Percentiles rank a stretch among this genome's conserved stretches.
These are phyloP conservation scores for Corylus heterophylla DNA, from an alignment of 306 rosid genomes.

Conservation along the genomic window DNA sequence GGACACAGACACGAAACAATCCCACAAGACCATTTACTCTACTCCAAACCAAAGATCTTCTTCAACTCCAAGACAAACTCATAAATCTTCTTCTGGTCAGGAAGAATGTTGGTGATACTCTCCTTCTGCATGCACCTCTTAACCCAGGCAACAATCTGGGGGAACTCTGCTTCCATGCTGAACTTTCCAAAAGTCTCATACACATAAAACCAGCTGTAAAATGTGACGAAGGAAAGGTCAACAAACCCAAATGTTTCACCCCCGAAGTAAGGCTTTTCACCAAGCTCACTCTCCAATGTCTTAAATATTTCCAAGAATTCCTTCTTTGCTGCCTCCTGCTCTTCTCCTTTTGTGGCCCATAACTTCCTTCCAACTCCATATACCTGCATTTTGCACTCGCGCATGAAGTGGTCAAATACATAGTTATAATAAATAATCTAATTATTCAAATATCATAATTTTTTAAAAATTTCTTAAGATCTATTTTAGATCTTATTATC, in stretches of 20 bases:
- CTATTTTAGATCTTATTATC: no score
- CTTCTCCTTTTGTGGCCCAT: slow-evolving; percentile 25
- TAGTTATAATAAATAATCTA: no score
- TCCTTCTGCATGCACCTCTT: slow-evolving; percentile 18
- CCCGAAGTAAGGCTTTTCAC: slow-evolving; percentile 48
- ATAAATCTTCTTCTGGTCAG: slow-evolving; percentile 29
- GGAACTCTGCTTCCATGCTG: slow-evolving; percentile 15
- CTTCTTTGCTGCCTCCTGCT: slow-evolving; percentile 29
- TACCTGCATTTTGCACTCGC: slow-evolving; percentile 13
- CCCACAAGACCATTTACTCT: background rate
- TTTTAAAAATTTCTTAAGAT: no score
- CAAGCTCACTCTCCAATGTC: slow-evolving; percentile 40
- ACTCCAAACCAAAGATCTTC: slow-evolving; percentile 26
- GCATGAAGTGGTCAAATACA: no score
- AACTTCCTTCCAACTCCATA: slow-evolving; percentile 9
- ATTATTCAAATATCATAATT: no score
- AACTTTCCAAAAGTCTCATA: slow-evolving; percentile 23
- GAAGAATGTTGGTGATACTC: slow-evolving; percentile 33
- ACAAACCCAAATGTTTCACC: slow-evolving; percentile 51
- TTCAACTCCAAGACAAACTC: slow-evolving; percentile 9
- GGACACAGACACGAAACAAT: no score
- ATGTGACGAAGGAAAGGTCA: slow-evolving; percentile 46
- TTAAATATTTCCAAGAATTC: slow-evolving; percentile 38
- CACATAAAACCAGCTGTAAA: slow-evolving; percentile 42
- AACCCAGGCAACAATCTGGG: slow-evolving; percentile 20